Conservation (phyloP, 805 yeast species). For the Saccharomycopsis oosterbeekiorum region DNA sequence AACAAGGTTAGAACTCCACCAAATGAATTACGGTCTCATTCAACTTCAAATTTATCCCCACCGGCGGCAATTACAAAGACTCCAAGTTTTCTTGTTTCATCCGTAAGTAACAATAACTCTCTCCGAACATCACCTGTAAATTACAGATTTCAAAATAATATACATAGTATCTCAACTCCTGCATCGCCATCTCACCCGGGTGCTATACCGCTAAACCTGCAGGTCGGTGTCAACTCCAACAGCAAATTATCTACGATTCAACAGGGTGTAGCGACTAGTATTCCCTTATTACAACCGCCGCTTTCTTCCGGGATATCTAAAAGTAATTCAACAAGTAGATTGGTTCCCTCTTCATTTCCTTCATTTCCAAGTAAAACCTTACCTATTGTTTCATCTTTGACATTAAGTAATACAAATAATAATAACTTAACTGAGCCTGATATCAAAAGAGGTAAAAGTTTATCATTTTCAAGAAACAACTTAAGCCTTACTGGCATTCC, state of each 20-base stretch:
- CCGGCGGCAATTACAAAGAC: neutral
- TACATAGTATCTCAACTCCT: neutral
- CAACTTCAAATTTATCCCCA: neutral
- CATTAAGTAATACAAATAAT: neutral
- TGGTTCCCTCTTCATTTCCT: neutral
- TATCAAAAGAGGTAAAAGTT: neutral
- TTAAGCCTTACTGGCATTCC: neutral
- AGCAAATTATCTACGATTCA: neutral
- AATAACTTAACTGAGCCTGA: neutral
- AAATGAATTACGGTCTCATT: neutral
- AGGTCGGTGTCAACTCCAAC: neutral
- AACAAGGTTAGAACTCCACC: neutral
- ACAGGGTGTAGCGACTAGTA: neutral
- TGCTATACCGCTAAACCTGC: neutral
- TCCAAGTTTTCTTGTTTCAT: neutral
- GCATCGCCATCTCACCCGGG: neutral
- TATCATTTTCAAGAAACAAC: neutral
- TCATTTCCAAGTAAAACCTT: neutral
- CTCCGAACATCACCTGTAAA: neutral
- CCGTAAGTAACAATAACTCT: neutral
- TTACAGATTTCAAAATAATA: neutral
- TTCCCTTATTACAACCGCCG: neutral
- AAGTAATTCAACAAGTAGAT: neutral
- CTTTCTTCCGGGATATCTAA: neutral
- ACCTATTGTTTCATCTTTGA: neutral